Evolutionary conservation across 305 asterid genomes (phyloP), one percentile per base, ranked within the genome.

Genomic region (Fraxinus latifolia): DNA sequence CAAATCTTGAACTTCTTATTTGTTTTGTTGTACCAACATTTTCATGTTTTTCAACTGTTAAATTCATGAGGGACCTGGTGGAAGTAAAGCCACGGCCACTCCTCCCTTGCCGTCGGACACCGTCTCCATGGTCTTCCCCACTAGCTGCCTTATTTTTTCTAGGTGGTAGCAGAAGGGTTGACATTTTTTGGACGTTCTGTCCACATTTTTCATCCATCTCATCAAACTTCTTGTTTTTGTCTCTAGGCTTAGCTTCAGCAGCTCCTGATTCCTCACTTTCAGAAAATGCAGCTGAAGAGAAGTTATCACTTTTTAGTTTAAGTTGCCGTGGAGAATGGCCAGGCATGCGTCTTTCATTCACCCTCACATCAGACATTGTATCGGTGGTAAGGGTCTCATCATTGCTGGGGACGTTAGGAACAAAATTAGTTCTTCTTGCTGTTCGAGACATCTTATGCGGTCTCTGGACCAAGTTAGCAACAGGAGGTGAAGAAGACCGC

Each of bases 261-360:
- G 93, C 91, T 77, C 95, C 97, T 31, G 92, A 93, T 86, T 91
- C 98, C 90, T 94, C 99, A 85, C 94, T 92, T 85, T 94, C 99
- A 82, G 97, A 95, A 77, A 92, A 86, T 75, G 92, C 88, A 86
- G 96, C 88, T 5, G 96, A 88, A 72, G 96, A 89, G 88, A 88
- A 88, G 85, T 70, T 87, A 77, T 88, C 99, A 76, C 84, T 82
- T 89, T 91, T 95, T 72, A 91, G 80, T 87, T 92, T 94, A 80
- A 86, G 84, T 86, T 89, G 96, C 85, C 89, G 93, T 77, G 96
- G 96, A 82, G 97, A 91, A 90, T 85, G 84, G 81, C 92, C 88
- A 81, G 92, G 83, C 84, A 88, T 88, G 79, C 85, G 89, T 75
- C 91, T 92, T 77, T 91, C 98, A 86, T 89, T 89, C 50, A 86